Evolutionary conservation across 345 rosid species (phyloP).

Genomic region (Syzygium grande): DNA sequence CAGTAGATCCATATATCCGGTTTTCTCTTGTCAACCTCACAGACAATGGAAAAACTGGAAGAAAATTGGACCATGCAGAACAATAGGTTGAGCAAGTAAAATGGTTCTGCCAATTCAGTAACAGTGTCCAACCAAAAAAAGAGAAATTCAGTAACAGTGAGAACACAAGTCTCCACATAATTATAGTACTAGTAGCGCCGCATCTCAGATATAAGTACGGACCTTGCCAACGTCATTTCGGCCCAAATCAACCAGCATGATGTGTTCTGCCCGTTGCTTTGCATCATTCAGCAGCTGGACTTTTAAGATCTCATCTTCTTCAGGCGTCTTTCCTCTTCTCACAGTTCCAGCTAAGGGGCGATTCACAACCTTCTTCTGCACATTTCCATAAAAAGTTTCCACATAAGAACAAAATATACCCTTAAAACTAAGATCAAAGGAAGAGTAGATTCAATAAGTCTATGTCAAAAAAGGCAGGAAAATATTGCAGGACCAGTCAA

Average conservation of each 20-base stretch:
- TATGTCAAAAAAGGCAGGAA: not conserved
- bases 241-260: conserved; percentile 87
- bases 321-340: conserved; percentile 60
- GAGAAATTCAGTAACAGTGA: not conserved
- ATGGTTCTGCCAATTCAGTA: not conserved
- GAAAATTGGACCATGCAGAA: not conserved
- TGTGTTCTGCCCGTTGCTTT: conserved; percentile 87
- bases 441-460: not conserved
- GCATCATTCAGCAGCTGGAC: conserved; percentile 45
- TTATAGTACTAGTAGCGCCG: not conserved
- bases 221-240: conserved; percentile 92
- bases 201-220: not conserved
- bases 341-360: conserved; percentile 86
- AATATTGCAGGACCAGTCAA: not conserved
- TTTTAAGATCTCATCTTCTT: conserved; percentile 54
- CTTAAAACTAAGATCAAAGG: not conserved
- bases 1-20: not conserved
- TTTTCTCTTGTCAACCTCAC: not conserved
- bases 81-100: not conserved
- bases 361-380: conserved; percentile 72
- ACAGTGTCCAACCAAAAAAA: not conserved
- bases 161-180: not conserved
- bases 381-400: not conserved
- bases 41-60: not conserved
- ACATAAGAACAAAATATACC: not conserved